Base-by-base conservation (phyloP, 768 basidiomycete species). In the Kwoniella sp. region DNA sequence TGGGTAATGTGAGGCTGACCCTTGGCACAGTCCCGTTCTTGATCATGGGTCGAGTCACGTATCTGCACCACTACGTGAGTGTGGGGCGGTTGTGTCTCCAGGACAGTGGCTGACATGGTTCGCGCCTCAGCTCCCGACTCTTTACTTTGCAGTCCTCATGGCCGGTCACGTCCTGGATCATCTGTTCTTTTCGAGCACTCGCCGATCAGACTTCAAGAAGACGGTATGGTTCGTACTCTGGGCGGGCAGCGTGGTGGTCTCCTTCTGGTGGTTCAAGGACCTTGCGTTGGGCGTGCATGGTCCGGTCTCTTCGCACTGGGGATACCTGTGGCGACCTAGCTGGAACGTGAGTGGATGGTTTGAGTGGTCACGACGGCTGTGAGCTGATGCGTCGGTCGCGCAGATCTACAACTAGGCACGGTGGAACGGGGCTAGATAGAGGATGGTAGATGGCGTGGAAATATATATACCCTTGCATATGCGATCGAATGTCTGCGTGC, bases 111-210 rank as follows among this genome's bases (percentile, higher is more conserved):
- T 27, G 32, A 25, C 33, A 46, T 25, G 22, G 36, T 14, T 8
- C 6, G n/a, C 28, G 7, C 28, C 37, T 20, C 63, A 91, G 88
- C 83, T 98, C 9, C 93, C 93, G 5, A 91, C 93, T 0, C 78
- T 96, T n/a, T 98, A 91, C 78, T 99, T 99, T 76, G 81, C 91
- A 20, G 89, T 98, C 41, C 76, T 98, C 46, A 89, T 93, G 86
- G 77, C 85, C 38, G 88, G 85, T 0, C 89, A 95, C 71, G 73
- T 98, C 50, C 79, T 93, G 56, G 92, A 99, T 75, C 90, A 95
- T 72, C 87, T 90, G 74, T 77, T 98, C 63, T 96, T 99, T 77
- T 82, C 82, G 2, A 83, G 88, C 8, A 47, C 57, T 1, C 50
- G 44, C 23, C 56, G 62, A 31, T 59, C 60, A 3, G 76, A 77